Evolutionary conservation across 2,329 filamentous ascomycete species (phyloP).

Genomic region (Arachnomyces sp.): DNA sequence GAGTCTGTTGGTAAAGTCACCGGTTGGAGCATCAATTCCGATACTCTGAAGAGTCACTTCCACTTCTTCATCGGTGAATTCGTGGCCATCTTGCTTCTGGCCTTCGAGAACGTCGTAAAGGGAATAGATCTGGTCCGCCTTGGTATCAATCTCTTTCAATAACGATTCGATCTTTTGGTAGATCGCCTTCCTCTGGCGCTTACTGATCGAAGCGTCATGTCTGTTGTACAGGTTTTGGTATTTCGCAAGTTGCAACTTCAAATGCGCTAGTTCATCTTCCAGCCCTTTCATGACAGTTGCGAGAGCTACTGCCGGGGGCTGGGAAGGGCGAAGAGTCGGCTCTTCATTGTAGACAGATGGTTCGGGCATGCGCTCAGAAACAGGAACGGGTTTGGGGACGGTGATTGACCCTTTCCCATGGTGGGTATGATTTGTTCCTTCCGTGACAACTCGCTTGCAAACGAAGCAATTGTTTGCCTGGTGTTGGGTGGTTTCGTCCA

Average conservation of each 20-base stretch:
- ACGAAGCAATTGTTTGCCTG: constrained; percentile 49
- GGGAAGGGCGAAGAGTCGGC: constrained; percentile 53
- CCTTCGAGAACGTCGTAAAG: constrained; percentile 78
- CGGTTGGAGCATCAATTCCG: constrained; percentile 24
- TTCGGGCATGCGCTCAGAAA: constrained; percentile 41
- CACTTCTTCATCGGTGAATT: constrained; percentile 55
- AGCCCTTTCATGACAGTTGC: constrained; percentile 76
- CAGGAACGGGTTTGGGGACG: constrained; percentile 43
- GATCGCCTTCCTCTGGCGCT: constrained; percentile 54
- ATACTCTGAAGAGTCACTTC: constrained; percentile 53
- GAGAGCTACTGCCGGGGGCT: constrained; percentile 63
- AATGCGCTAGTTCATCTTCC: constrained; percentile 68
- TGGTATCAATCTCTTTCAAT: constrained; percentile 58
- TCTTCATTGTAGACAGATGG: constrained; percentile 43
- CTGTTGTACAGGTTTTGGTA: constrained; percentile 56
- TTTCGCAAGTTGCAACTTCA: constrained; percentile 60
- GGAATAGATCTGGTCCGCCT: constrained; percentile 71
- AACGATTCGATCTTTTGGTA: constrained; percentile 54
- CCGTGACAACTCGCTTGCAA: constrained; percentile 39
- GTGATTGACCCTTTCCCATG: constrained; percentile 27
- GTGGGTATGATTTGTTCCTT: constrained; percentile 28
- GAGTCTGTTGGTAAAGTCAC: background rate
- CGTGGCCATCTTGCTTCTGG: constrained; percentile 58
- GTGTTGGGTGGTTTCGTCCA: constrained; percentile 39
- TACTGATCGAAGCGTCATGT: constrained; percentile 58